Evolutionary conservation across 352 stramenopile species (phyloP).

Genomic region (Phytopythium kandeliae): DNA sequence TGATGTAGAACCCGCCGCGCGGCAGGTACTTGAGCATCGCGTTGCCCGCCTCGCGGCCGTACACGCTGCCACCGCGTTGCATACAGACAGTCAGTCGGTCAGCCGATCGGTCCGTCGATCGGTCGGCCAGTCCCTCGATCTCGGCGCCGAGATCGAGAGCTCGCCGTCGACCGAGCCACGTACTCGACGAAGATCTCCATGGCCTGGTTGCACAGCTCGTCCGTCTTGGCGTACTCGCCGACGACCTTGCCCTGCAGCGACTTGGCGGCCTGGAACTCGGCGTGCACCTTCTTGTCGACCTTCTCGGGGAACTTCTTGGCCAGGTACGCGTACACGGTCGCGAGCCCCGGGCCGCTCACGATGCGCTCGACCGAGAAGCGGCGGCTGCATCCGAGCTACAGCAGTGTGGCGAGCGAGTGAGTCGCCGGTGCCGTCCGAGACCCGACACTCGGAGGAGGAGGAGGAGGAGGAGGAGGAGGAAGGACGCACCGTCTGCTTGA

Average conservation of each 20-base stretch:
- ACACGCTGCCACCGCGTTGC: too few species aligned
- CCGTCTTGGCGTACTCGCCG: conserved; percentile 82
- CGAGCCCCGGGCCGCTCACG: conserved; percentile 92
- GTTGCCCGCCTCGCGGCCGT: conserved; percentile 93
- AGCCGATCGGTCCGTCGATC: too few species aligned
- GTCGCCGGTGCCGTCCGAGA: not conserved
- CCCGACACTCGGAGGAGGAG: not conserved
- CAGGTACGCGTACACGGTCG: conserved; percentile 97
- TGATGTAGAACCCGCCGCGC: conserved; percentile 96
- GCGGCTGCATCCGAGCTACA: conserved; percentile 73
- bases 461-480: not conserved
- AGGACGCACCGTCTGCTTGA: conserved; percentile 43
- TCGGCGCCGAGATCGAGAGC: too few species aligned
- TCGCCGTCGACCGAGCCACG: conserved; percentile 12
- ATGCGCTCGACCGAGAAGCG: conserved; percentile 96
- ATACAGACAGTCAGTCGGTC: too few species aligned
- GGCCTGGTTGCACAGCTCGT: conserved; percentile 81
- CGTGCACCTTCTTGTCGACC: conserved; percentile 75
- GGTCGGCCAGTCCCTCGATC: too few species aligned
- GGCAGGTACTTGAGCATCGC: conserved; percentile 95
- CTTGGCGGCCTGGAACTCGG: conserved; percentile 49
- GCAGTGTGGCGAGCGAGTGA: not conserved
- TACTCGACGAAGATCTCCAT: conserved; percentile 94
- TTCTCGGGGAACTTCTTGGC: conserved; percentile 86
- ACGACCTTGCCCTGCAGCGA: conserved; percentile 79